Evolutionary conservation across 306 rosid genomes (phyloP).

Genomic region (Gastrolobium bilobum): DNA sequence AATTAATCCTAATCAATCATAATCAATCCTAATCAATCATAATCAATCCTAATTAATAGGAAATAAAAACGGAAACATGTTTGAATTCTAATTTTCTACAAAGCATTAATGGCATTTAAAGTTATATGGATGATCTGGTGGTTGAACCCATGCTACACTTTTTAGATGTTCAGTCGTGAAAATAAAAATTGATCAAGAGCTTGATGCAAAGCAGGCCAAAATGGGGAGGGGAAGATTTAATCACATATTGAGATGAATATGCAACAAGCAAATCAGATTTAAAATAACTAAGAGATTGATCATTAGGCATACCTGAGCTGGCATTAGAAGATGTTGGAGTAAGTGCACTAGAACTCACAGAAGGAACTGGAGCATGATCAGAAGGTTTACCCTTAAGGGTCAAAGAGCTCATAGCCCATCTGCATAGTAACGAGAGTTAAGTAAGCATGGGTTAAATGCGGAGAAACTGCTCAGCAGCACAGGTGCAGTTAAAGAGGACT

Average conservation of each 20-base stretch:
- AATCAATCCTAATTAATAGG: no score
- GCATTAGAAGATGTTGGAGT: slow-evolving; percentile 68
- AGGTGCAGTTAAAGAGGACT: slow-evolving; percentile 27
- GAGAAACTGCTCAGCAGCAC: slow-evolving; percentile 33
- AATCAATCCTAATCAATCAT: no score
- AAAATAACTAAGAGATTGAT: slow-evolving; percentile 21
- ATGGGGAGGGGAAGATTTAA: slow-evolving; percentile 25
- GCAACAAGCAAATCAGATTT: slow-evolving; percentile 34
- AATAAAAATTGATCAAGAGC: slow-evolving; percentile 20
- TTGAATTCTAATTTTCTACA: no score
- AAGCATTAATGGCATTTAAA: slow-evolving; percentile 8
- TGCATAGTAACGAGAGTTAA: slow-evolving; percentile 50
- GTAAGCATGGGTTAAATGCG: slow-evolving; percentile 30
- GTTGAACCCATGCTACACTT: slow-evolving; percentile 17
- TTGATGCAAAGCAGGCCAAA: slow-evolving; percentile 32
- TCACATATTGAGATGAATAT: slow-evolving; percentile 24
- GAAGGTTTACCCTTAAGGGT: slow-evolving; percentile 94
- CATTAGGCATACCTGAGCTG: slow-evolving; percentile 69
- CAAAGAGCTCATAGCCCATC: slow-evolving; percentile 99
- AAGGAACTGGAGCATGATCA: slow-evolving; percentile 80
- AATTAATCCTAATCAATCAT: no score
- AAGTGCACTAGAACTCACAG: slow-evolving; percentile 64
- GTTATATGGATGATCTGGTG: slow-evolving; percentile 16
- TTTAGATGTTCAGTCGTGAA: slow-evolving; percentile 7
- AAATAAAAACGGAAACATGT: no score